These are phyloP conservation scores for Bryum argenteum DNA, from an alignment of 225 moss, liverwort and hornwort species.

Conservation along the genomic window DNA sequence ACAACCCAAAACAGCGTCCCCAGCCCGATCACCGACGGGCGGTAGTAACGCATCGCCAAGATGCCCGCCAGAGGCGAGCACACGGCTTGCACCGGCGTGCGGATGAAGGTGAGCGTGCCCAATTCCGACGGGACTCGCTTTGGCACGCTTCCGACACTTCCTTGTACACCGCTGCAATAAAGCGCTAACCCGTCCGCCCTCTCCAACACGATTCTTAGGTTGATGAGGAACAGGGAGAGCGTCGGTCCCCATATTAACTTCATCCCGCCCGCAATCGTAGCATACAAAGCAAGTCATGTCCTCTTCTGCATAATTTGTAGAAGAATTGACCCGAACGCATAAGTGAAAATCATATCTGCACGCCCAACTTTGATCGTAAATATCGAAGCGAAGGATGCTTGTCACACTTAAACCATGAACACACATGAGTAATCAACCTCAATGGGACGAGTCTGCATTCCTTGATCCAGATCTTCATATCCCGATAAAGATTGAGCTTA, in stretches of 20 bases:
- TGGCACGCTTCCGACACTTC: slow-evolving; percentile 88
- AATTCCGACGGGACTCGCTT: slow-evolving; percentile 88
- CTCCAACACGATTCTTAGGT: slow-evolving; percentile 83
- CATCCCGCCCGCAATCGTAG: slow-evolving; percentile 48
- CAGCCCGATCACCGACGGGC: slow-evolving; percentile 91
- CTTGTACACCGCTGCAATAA: slow-evolving; percentile 93
- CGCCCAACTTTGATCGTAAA: not conserved
- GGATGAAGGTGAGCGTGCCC: slow-evolving; percentile 89
- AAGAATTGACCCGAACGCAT: not conserved
- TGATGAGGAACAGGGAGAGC: slow-evolving; percentile 76
- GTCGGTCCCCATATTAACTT: slow-evolving; percentile 64
- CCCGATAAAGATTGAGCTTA: not conserved
- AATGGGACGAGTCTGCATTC: slow-evolving; percentile 17
- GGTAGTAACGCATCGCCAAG: slow-evolving; percentile 86
- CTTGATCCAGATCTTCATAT: slow-evolving; percentile 26
- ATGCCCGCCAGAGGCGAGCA: slow-evolving; percentile 90
- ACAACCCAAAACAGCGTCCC: slow-evolving; percentile 93
- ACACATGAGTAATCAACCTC: not conserved
- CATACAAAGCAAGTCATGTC: not conserved
- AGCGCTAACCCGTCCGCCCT: slow-evolving; percentile 85
- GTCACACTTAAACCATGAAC: slow-evolving; percentile 37
- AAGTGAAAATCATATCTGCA: slow-evolving; percentile 13
- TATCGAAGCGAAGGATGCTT: slow-evolving; percentile 21
- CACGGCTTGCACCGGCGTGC: slow-evolving; percentile 80
- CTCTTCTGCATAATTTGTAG: not conserved